These are phyloP conservation scores for Crotalaria pallida DNA, from an alignment of 306 rosid species.

Conservation along the genomic window DNA sequence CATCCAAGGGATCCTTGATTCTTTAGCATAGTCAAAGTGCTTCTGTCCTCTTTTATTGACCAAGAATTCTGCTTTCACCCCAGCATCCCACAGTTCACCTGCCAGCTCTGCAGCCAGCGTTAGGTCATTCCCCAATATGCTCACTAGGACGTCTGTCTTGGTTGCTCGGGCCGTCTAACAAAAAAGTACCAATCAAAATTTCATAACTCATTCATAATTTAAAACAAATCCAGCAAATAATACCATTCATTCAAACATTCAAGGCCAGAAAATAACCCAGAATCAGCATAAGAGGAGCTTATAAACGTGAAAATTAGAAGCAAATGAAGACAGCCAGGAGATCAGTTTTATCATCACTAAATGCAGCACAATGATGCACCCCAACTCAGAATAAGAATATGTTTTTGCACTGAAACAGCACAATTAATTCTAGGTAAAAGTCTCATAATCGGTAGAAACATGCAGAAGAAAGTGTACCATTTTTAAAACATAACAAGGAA, in stretches of 20 bases:
- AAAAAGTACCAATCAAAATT: conserved; percentile 5
- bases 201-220: neutral
- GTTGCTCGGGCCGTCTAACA: conserved; percentile 67
- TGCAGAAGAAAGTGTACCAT: neutral
- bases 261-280: neutral
- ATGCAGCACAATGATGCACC: neutral
- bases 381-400: neutral
- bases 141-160: conserved; percentile 78
- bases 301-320: neutral
- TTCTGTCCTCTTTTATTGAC: conserved; percentile 55
- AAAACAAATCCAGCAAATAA: neutral
- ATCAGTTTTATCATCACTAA: neutral
- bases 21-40: conserved; percentile 71
- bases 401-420: neutral
- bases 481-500: neutral
- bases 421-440: neutral
- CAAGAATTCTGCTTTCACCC: conserved; percentile 56
- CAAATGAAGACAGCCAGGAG: neutral
- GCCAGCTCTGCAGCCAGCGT: conserved; percentile 61
- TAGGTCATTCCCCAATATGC: conserved; percentile 69
- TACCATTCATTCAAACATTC: neutral
- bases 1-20: conserved; percentile 86
- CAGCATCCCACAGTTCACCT: conserved; percentile 68
- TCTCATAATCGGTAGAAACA: neutral
- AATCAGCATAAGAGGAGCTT: neutral